phyloP scores from a whole-genome alignment of 228 moss, liverwort and hornwort genomes.

The Sphagnum fallax region DNA sequence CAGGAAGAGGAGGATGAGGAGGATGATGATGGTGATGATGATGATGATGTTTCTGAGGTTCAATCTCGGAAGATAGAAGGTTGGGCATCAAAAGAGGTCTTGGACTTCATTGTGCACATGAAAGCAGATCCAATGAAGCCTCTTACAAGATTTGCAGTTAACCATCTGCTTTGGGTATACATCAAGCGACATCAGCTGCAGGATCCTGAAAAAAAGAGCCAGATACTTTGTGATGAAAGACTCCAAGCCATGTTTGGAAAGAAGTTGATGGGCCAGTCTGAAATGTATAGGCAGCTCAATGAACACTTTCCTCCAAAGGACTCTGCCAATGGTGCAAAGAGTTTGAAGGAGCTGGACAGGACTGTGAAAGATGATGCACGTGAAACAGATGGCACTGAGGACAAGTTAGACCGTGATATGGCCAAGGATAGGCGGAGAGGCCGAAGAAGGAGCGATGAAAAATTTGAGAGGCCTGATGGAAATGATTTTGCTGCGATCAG shows the following conservation, averaged over 20 bases:
- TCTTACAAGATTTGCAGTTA: constrained; percentile 60
- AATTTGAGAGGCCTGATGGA: constrained; percentile 45
- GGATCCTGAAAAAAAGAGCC: constrained; percentile 75
- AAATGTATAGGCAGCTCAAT: constrained; percentile 79
- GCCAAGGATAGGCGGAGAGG: constrained; percentile 35
- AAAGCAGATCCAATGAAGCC: constrained; percentile 71
- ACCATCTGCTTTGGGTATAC: constrained; percentile 78
- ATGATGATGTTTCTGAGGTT: constrained; percentile 19
- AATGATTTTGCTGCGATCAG: constrained; percentile 82
- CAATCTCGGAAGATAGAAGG: constrained; percentile 34
- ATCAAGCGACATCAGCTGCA: constrained; percentile 82
- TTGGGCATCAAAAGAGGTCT: constrained; percentile 84
- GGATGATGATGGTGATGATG: constrained; percentile 11
- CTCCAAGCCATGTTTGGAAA: constrained; percentile 73
- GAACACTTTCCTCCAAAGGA: constrained; percentile 56
- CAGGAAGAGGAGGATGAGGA: constrained; percentile 10
- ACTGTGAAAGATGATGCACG: constrained; percentile 17
- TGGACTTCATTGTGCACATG: constrained; percentile 61
- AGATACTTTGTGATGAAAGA: constrained; percentile 86
- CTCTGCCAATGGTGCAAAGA: constrained; percentile 14
- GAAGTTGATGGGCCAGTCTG: constrained; percentile 64
- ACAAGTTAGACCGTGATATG: constrained; percentile 16
- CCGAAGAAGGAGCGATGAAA: constrained; percentile 33
- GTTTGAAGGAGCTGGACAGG: neutral
- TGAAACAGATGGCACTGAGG: constrained; percentile 17